Evolutionary conservation across 169 alveolate genomes (phyloP).

Genomic region (Cryptosporidium meleagridis): DNA sequence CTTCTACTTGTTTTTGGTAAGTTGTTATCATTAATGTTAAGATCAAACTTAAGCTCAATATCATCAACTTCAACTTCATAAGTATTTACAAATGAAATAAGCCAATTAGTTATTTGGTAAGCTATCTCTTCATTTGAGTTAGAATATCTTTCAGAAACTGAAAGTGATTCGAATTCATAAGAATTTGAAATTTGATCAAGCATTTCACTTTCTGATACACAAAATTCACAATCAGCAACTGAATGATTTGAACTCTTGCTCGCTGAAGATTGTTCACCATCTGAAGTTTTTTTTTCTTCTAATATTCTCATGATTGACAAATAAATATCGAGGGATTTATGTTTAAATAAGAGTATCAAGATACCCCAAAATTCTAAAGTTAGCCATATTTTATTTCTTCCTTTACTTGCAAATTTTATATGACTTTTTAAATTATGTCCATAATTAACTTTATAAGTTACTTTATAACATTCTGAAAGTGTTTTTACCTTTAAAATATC

Average conservation of each 20-base stretch:
- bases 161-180: slow-evolving; percentile 2
- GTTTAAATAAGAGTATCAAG: slow-evolving; percentile 24
- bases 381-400: slow-evolving; percentile 30
- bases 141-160: background rate
- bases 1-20: slow-evolving; percentile 15
- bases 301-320: slow-evolving; percentile 23
- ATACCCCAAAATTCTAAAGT: slow-evolving; percentile 67
- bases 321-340: slow-evolving; percentile 36
- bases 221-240: slow-evolving; percentile 2
- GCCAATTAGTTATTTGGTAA: slow-evolving; percentile 24
- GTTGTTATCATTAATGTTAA: background rate
- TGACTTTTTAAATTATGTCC: background rate
- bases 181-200: background rate
- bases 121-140: background rate
- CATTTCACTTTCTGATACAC: slow-evolving; percentile 23
- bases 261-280: background rate
- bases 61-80: slow-evolving; percentile 32
- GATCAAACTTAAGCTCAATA: slow-evolving; percentile 36
- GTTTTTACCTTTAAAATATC: slow-evolving; percentile 42
- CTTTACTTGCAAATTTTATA: slow-evolving; percentile 8
- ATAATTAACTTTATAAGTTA: background rate
- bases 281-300: background rate
- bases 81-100: slow-evolving; percentile 37
- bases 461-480: slow-evolving; percentile 34
- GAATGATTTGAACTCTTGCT: background rate